phyloP scores from a whole-genome alignment of 179 eudicot species.

The Beta lomatogona region DNA sequence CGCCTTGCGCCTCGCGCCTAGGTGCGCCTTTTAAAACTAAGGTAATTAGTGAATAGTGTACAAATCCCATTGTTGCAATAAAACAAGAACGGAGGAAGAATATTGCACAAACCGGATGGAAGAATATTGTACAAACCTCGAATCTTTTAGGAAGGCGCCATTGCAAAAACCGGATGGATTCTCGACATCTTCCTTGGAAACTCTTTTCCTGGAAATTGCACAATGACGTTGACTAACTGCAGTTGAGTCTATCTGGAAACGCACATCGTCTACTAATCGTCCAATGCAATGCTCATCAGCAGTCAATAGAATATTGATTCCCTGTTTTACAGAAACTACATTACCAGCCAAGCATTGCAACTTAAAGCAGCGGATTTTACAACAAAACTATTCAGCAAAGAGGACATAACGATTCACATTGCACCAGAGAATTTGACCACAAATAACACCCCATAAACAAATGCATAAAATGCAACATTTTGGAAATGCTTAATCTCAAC shows the following conservation, averaged over 20 bases:
- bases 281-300: constrained; percentile 78
- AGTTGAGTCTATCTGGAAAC: constrained; percentile 68
- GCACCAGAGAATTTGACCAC: not conserved
- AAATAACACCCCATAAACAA: not conserved
- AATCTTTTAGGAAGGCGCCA: constrained; percentile 66
- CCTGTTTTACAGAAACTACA: constrained; percentile 44
- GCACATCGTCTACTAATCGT: constrained; percentile 65
- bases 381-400: not conserved
- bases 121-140: no score
- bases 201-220: constrained; percentile 59
- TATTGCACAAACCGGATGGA: no score
- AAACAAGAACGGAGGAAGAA: no score
- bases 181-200: constrained; percentile 55
- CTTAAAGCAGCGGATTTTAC: not conserved
- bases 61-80: no score
- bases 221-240: constrained; percentile 88
- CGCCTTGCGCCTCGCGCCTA: no score
- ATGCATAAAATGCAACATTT: not conserved
- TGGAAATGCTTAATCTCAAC: not conserved
- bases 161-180: constrained; percentile 44
- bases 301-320: constrained; percentile 78
- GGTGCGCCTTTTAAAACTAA: no score
- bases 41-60: no score
- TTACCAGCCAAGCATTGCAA: constrained; percentile 16
- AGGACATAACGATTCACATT: not conserved